These are phyloP conservation scores for Domatiomyces globalis DNA, from an alignment of 2,329 filamentous ascomycete species.

Conservation along the genomic window DNA sequence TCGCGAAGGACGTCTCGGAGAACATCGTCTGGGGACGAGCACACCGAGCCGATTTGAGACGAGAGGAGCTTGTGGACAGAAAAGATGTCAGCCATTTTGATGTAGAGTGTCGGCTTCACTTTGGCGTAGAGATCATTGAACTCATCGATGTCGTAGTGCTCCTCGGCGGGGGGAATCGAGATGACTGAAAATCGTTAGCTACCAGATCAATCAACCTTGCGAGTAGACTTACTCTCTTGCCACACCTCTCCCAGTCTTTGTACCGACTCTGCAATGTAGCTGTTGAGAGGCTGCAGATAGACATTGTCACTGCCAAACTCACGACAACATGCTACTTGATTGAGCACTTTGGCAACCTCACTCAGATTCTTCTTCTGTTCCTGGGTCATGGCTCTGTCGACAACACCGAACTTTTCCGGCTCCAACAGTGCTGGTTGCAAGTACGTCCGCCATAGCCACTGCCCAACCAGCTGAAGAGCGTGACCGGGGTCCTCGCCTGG, in stretches of 20 bases:
- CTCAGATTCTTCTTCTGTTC: slow-evolving; percentile 84
- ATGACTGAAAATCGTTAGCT: slow-evolving; percentile 46
- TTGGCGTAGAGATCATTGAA: slow-evolving; percentile 96
- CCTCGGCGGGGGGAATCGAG: slow-evolving; percentile 70
- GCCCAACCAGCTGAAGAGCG: slow-evolving; percentile 67
- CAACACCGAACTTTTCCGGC: slow-evolving; percentile 83
- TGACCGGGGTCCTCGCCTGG: slow-evolving; percentile 62
- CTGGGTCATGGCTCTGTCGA: slow-evolving; percentile 76
- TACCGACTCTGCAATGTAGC: slow-evolving; percentile 73
- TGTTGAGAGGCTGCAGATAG: slow-evolving; percentile 88
- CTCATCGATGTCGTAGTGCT: slow-evolving; percentile 94
- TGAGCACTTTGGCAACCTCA: slow-evolving; percentile 81
- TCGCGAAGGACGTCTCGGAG: slow-evolving; percentile 86
- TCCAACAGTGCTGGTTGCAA: slow-evolving; percentile 77
- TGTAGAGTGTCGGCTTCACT: slow-evolving; percentile 94
- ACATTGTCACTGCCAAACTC: slow-evolving; percentile 90
- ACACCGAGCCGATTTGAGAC: slow-evolving; percentile 62
- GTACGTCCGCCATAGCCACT: slow-evolving; percentile 92
- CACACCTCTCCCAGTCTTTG: slow-evolving; percentile 64
- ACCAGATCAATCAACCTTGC: neutral
- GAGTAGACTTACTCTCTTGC: slow-evolving; percentile 40
- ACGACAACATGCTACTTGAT: slow-evolving; percentile 75
- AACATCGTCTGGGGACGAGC: slow-evolving; percentile 68
- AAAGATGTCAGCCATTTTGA: slow-evolving; percentile 97
- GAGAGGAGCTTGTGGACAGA: slow-evolving; percentile 83